phyloP scores from a whole-genome alignment of 495 filamentous ascomycete species.

The Penicillium chermesinum region DNA sequence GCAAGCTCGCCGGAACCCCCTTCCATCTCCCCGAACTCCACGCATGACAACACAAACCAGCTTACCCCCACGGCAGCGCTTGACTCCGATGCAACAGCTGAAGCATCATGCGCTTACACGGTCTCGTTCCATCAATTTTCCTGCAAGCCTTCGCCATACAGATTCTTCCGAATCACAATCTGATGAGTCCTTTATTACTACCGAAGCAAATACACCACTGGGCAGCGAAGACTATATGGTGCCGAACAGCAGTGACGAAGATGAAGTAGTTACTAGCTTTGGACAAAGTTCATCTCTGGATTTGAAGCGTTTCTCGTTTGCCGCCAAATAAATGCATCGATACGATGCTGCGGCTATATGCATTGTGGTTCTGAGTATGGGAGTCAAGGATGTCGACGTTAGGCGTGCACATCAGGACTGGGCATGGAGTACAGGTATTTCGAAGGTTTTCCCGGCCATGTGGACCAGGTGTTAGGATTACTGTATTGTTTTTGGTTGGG shows the following conservation, averaged over 20 bases:
- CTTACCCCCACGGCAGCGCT: slow-evolving; percentile 21
- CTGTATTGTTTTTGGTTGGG: not conserved
- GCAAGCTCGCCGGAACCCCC: slow-evolving; percentile 3
- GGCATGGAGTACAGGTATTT: slow-evolving; percentile 1
- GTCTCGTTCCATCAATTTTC: slow-evolving; percentile 35
- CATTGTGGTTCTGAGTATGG: too few relatives aligned
- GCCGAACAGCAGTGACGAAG: slow-evolving; percentile 60
- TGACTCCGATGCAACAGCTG: slow-evolving; percentile 46
- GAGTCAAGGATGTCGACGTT: too few relatives aligned
- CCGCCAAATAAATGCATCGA: slow-evolving; percentile 22
- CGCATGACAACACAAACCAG: slow-evolving; percentile 8
- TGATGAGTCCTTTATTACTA: slow-evolving; percentile 5
- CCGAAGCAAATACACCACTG: slow-evolving; percentile 15
- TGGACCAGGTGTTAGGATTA: not conserved
- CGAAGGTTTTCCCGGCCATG: not conserved
- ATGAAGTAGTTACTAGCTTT: slow-evolving; percentile 33
- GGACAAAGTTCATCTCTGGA: slow-evolving; percentile 30
- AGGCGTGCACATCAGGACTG: too few relatives aligned
- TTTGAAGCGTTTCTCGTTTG: slow-evolving; percentile 52
- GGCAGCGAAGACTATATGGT: slow-evolving; percentile 77
- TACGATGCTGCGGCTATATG: not conserved
- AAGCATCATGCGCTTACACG: slow-evolving; percentile 42
- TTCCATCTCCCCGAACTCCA: slow-evolving; percentile 9
- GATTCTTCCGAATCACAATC: slow-evolving; percentile 6
- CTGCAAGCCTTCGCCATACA: slow-evolving; percentile 13